Conservation (phyloP, 257 asterid genomes). For the Nicotiana undulata region DNA sequence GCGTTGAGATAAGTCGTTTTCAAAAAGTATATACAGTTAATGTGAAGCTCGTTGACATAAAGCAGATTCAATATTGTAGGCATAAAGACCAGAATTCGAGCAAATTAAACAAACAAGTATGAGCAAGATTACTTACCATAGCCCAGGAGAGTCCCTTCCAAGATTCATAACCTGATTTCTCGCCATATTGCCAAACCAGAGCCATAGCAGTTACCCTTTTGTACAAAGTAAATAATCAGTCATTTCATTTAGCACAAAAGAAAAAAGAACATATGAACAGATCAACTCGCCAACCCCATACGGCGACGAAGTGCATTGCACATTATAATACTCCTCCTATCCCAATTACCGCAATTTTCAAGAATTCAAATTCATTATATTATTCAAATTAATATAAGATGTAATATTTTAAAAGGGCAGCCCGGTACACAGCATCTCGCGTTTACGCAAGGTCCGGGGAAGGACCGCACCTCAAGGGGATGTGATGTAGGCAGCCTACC, state of each 20-base stretch:
- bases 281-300: neutral
- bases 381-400: neutral
- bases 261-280: neutral
- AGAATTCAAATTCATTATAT: neutral
- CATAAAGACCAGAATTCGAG: neutral
- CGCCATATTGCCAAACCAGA: constrained; percentile 95
- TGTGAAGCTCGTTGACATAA: neutral
- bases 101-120: neutral
- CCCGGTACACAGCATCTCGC: too few relatives aligned
- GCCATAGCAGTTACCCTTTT: constrained; percentile 87
- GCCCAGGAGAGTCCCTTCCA: constrained; percentile 99
- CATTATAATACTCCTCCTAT: neutral
- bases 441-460: too few relatives aligned
- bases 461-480: too few relatives aligned
- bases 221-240: neutral
- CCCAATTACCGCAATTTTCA: neutral
- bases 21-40: neutral
- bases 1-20: neutral
- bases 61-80: neutral
- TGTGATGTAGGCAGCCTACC: too few relatives aligned
- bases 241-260: neutral
- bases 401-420: neutral
- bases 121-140: constrained; percentile 51
- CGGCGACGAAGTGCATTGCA: neutral
- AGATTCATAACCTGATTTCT: constrained; percentile 71